Conservation (phyloP, 2,329 filamentous ascomycete species). For the Stagonosporopsis tanaceti region DNA sequence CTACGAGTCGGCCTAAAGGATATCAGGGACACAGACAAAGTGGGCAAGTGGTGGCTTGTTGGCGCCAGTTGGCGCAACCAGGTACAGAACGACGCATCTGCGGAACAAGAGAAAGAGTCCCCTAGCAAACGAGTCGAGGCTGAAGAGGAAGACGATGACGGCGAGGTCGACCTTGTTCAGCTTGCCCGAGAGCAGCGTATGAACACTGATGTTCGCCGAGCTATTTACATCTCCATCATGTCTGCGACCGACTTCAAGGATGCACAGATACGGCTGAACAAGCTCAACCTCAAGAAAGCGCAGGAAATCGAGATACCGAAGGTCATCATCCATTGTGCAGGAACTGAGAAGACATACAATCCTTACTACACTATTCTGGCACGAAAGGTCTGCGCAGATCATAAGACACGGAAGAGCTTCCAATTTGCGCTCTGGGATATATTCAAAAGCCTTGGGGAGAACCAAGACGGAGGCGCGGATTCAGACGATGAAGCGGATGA, state of each 20-base stretch:
- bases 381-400: constrained; percentile 76
- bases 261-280: constrained; percentile 78
- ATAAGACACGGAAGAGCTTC: constrained; percentile 81
- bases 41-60: constrained; percentile 98
- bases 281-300: constrained; percentile 83
- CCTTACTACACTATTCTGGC: constrained; percentile 92
- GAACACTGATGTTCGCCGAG: constrained; percentile 83
- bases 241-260: constrained; percentile 85
- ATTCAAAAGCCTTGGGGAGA: constrained; percentile 86
- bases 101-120: constrained; percentile 47
- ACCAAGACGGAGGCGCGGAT: constrained; percentile 68
- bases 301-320: constrained; percentile 87
- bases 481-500: constrained; percentile 63
- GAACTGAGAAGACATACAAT: constrained; percentile 85
- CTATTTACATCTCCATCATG: constrained; percentile 93
- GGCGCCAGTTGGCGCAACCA: constrained; percentile 82
- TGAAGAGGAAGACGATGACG: constrained; percentile 34
- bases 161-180: constrained; percentile 69
- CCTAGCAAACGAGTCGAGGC: constrained; percentile 14
- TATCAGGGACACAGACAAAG: constrained; percentile 81
- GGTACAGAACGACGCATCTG: constrained; percentile 48
- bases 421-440: constrained; percentile 87
- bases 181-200: constrained; percentile 84
- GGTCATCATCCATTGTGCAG: constrained; percentile 86
- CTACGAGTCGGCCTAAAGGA: constrained; percentile 83